These are phyloP conservation scores for Boletales sp. DNA, from an alignment of 768 basidiomycete species.

Conservation along the genomic window DNA sequence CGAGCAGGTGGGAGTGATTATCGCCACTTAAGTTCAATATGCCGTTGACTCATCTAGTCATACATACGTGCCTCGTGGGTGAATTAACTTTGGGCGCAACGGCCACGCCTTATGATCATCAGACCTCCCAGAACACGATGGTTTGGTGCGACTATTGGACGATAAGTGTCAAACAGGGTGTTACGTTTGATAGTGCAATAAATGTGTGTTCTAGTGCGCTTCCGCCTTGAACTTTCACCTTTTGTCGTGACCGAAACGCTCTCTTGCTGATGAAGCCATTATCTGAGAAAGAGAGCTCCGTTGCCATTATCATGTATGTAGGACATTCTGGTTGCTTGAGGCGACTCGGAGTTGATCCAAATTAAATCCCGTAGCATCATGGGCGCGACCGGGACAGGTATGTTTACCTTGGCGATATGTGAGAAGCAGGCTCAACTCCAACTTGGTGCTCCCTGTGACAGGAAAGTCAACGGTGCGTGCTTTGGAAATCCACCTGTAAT, in stretches of 20 bases:
- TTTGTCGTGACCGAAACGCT: background rate
- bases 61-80: background rate
- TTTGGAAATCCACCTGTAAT: too few relatives aligned
- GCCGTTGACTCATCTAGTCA: too few relatives aligned
- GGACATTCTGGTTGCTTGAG: background rate
- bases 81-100: background rate
- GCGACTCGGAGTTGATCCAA: background rate
- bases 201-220: background rate
- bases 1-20: too few relatives aligned
- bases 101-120: background rate
- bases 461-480: constrained; percentile 9
- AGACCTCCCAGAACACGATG: too few relatives aligned
- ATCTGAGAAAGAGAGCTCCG: background rate
- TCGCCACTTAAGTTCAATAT: too few relatives aligned
- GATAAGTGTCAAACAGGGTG: background rate
- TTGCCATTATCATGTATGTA: background rate
- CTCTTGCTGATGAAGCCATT: background rate
- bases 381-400: constrained; percentile 9
- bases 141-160: background rate
- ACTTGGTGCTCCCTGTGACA: background rate
- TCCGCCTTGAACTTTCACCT: background rate
- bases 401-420: background rate
- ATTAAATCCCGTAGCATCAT: constrained; percentile 1
- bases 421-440: background rate
- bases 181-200: background rate